Percentiles rank a stretch among this genome's conserved stretches.
Evolutionary conservation across 78 protist species (phyloP).

Genomic region (Anaeramoeba ignava): DNA sequence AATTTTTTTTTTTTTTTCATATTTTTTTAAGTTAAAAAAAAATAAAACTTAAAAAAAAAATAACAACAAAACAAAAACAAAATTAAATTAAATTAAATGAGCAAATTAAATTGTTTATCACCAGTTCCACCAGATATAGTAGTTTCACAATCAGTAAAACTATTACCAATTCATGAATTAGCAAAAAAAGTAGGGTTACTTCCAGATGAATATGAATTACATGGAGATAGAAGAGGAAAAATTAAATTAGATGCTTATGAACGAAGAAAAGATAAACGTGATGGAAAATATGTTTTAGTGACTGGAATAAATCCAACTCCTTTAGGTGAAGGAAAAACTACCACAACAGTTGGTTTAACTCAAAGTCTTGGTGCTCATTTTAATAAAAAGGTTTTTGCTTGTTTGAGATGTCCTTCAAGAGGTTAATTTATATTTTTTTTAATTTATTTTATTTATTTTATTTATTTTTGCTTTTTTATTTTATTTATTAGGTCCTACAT

Average conservation of each 20-base stretch:
- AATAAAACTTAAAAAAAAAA: no score
- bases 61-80: no score
- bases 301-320: slow-evolving; percentile 89
- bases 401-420: slow-evolving; percentile 85
- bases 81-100: no score
- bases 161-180: slow-evolving; percentile 34
- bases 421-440: no score
- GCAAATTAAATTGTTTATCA: no score
- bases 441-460: no score
- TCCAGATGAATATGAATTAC: slow-evolving; percentile 25
- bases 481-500: slow-evolving; percentile 85
- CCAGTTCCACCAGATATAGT: slow-evolving; percentile 63
- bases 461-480: no score
- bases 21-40: no score
- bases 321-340: slow-evolving; percentile 91
- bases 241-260: slow-evolving; percentile 21
- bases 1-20: no score
- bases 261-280: slow-evolving; percentile 24
- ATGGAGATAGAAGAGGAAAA: slow-evolving; percentile 68
- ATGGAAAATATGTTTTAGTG: slow-evolving; percentile 83
- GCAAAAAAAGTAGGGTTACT: slow-evolving; percentile 31
- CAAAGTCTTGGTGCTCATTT: slow-evolving; percentile 93
- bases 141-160: slow-evolving; percentile 45
- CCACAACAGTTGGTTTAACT: slow-evolving; percentile 86
- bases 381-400: slow-evolving; percentile 40